Evolutionary conservation across 2,329 filamentous ascomycete genomes (phyloP), one percentile per base, ranked within the genome.

Genomic region (Stemphylium vesicarium): DNA sequence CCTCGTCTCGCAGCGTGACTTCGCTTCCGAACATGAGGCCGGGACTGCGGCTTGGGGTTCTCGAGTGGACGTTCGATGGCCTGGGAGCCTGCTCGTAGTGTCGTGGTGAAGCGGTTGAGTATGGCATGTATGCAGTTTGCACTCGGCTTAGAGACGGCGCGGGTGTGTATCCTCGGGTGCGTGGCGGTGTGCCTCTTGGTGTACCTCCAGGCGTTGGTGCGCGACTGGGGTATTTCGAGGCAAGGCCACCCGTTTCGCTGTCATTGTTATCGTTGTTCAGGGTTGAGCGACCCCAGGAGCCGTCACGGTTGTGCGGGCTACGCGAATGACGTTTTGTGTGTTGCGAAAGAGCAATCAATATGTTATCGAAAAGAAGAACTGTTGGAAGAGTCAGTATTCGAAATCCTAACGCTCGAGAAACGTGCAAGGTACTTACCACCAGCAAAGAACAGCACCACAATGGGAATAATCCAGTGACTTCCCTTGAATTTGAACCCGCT

Each of bases 401-500:
- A 2, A 11, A 31, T 18, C 39, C 12, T 31, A 12, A 13, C 12
- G 11, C 4, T 16, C 13, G 26, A 37, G 4, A 22, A 20, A 4
- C 9, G 6, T n/a, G 10, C 18, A 33, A 9, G 10, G 3, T 11
- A 47, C 57, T 38, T 57, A 67, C 63, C 57, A 22, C 35, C 7
- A 4, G 56, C 22, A 29, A 68, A 68, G 8, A 43, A 60, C 9
- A 70, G 24, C 12, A 70, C 56, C 3, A 66, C 61, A 11, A 66
- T 62, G 2, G 65, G 55, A 9, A 69, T 68, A 5, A 66, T 53
- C 63, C 61, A 69, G 9, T 64, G 52, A 37, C 60, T 65, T 2
- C 53, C 60, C 2, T 24, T 32, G 29, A 66, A 68, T 24, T 69
- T 70, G 55, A 70, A 66, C 3, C 67, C 66, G 9, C 18, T 52